phyloP scores from a whole-genome alignment of 2,329 filamentous ascomycete genomes.

The Fusarium verrucosum region DNA sequence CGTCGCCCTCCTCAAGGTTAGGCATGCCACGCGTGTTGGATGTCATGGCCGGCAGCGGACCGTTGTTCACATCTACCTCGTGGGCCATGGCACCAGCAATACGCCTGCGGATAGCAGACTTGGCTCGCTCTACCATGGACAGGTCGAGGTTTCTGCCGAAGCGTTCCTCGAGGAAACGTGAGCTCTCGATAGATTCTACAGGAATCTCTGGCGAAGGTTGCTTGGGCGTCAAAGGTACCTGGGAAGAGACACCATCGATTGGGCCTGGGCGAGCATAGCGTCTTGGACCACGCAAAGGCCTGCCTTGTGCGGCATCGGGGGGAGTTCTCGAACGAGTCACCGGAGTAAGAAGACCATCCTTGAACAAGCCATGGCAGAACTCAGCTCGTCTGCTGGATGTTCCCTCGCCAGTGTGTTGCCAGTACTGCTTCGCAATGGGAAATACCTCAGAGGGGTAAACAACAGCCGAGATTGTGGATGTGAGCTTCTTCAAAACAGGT shows the following conservation, averaged over 20 bases:
- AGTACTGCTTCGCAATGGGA: slow-evolving; percentile 86
- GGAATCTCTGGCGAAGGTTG: slow-evolving; percentile 33
- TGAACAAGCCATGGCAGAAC: slow-evolving; percentile 81
- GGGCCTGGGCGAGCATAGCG: slow-evolving; percentile 75
- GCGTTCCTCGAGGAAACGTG: slow-evolving; percentile 88
- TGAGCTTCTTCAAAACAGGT: slow-evolving; percentile 62
- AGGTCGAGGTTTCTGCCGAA: slow-evolving; percentile 91
- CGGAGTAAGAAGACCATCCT: slow-evolving; percentile 67
- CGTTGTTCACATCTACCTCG: slow-evolving; percentile 64
- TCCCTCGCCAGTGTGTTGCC: slow-evolving; percentile 96
- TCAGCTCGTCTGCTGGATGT: slow-evolving; percentile 91
- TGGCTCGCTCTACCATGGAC: slow-evolving; percentile 81
- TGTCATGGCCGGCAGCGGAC: slow-evolving; percentile 35
- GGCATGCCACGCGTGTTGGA: slow-evolving; percentile 65
- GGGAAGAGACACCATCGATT: slow-evolving; percentile 39
- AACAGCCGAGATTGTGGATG: slow-evolving; percentile 73
- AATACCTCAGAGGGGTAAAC: slow-evolving; percentile 75
- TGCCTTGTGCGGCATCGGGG: slow-evolving; percentile 36
- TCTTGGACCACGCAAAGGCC: slow-evolving; percentile 74
- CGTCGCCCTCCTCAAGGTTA: slow-evolving; percentile 82
- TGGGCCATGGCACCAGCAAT: slow-evolving; percentile 87
- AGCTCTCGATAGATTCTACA: slow-evolving; percentile 69
- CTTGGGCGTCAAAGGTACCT: slow-evolving; percentile 23
- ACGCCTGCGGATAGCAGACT: slow-evolving; percentile 82
- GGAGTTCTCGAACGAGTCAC: slow-evolving; percentile 42